Evolutionary conservation across 805 yeast species (phyloP).

Genomic region (Kodamaea nitidulidarum): DNA sequence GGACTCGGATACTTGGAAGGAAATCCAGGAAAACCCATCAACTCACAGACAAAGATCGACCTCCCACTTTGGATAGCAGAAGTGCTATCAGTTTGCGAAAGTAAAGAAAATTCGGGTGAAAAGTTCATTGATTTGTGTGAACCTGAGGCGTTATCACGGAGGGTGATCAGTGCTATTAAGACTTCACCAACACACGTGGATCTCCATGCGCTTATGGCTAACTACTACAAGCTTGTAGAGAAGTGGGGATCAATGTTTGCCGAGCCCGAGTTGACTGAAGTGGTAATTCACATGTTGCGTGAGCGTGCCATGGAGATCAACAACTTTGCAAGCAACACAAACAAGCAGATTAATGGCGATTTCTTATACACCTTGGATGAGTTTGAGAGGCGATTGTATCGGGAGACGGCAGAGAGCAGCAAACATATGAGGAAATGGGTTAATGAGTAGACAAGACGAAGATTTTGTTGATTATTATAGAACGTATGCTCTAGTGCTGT

Average conservation of each 20-base stretch:
- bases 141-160: conserved; percentile 64
- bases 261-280: conserved; percentile 57
- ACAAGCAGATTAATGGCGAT: conserved; percentile 44
- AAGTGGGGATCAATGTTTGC: conserved; percentile 74
- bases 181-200: conserved; percentile 67
- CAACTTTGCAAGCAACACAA: conserved; percentile 58
- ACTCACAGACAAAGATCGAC: conserved; percentile 61
- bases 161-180: conserved; percentile 78
- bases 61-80: conserved; percentile 90
- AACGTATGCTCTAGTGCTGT: too few species aligned
- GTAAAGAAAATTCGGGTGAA: conserved; percentile 31
- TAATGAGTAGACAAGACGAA: conserved; percentile 12
- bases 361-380: conserved; percentile 71
- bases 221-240: conserved; percentile 66
- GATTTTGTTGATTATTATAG: too few species aligned
- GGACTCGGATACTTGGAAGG: conserved; percentile 87
- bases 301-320: conserved; percentile 68
- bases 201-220: conserved; percentile 57
- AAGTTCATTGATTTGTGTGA: conserved; percentile 64
- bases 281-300: conserved; percentile 50
- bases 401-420: conserved; percentile 47
- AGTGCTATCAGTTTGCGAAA: conserved; percentile 52
- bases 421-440: conserved; percentile 37
- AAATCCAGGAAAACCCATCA: conserved; percentile 59
- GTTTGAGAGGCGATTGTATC: conserved; percentile 62